Percentiles rank a stretch among this genome's conserved stretches.
phyloP scores from a whole-genome alignment of 1,284 basidiomycete species.

The Sparassis latifolia region DNA sequence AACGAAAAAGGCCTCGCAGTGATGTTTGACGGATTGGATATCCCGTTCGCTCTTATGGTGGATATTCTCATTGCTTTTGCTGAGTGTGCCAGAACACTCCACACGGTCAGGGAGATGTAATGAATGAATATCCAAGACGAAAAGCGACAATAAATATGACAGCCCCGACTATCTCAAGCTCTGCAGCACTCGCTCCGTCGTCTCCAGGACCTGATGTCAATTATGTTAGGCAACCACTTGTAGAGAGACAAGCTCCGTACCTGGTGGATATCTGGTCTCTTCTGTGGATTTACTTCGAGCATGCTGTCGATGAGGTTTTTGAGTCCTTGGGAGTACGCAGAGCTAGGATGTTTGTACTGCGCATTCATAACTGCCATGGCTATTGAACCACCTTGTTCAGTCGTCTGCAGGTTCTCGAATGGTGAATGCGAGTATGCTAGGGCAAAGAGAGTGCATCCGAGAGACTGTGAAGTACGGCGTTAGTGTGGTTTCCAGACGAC shows the following conservation, averaged over 20 bases:
- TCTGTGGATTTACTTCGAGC: constrained; percentile 74
- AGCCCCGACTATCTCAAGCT: constrained; percentile 38
- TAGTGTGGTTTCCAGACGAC: too few species aligned
- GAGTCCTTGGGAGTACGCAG: constrained; percentile 76
- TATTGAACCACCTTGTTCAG: constrained; percentile 85
- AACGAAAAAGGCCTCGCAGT: background rate
- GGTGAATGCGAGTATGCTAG: constrained; percentile 91
- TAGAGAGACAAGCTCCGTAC: constrained; percentile 31
- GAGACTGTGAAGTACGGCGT: constrained; percentile 46
- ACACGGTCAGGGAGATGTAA: too few species aligned
- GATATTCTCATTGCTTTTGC: too few species aligned
- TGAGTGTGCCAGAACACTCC: too few species aligned
- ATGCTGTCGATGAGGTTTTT: constrained; percentile 78
- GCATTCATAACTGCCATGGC: constrained; percentile 94
- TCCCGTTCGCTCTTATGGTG: background rate
- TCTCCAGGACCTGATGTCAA: constrained; percentile 55
- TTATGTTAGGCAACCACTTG: constrained; percentile 3
- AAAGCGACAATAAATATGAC: background rate
- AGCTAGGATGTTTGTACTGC: constrained; percentile 81
- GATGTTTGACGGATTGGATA: background rate
- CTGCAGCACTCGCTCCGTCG: constrained; percentile 60
- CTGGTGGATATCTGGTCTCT: constrained; percentile 80
- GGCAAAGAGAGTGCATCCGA: constrained; percentile 89
- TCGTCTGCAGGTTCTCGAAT: constrained; percentile 85
- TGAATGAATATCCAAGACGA: background rate